These are phyloP conservation scores for Babesia ovis DNA, from an alignment of 169 alveolate species.

Conservation along the genomic window DNA sequence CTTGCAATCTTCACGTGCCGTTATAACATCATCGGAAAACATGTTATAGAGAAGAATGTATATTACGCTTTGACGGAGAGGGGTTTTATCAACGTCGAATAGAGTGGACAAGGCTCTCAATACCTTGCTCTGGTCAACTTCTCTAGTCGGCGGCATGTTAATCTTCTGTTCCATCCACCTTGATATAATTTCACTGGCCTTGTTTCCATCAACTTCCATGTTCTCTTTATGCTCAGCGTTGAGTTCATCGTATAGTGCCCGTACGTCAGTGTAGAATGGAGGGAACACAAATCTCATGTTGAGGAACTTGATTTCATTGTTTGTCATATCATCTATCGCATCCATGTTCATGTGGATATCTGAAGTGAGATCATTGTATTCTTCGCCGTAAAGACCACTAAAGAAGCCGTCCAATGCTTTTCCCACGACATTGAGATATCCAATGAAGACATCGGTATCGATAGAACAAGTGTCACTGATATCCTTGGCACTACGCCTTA, in stretches of 20 bases:
- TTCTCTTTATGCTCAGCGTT: not conserved
- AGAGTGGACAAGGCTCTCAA: not conserved
- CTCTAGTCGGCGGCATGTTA: not conserved
- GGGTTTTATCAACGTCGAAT: not conserved
- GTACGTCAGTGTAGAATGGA: not conserved
- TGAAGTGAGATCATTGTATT: not conserved
- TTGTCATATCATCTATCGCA: not conserved
- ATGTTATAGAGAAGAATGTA: not conserved
- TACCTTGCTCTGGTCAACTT: not conserved
- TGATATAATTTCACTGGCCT: not conserved
- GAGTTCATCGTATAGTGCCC: not conserved
- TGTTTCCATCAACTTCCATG: not conserved
- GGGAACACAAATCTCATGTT: not conserved
- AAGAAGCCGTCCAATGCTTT: not conserved
- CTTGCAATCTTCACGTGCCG: not conserved
- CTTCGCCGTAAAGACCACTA: constrained; percentile 1
- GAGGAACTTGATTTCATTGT: not conserved
- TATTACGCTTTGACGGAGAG: not conserved
- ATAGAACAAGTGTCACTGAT: not conserved
- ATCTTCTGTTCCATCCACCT: not conserved
- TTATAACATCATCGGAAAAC: not conserved
- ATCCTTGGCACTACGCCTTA: not conserved
- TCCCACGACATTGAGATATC: not conserved
- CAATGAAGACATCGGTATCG: not conserved
- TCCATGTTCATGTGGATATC: not conserved